Base-by-base conservation (phyloP, 495 filamentous ascomycete genomes). In the Pyrenula aspistea region DNA sequence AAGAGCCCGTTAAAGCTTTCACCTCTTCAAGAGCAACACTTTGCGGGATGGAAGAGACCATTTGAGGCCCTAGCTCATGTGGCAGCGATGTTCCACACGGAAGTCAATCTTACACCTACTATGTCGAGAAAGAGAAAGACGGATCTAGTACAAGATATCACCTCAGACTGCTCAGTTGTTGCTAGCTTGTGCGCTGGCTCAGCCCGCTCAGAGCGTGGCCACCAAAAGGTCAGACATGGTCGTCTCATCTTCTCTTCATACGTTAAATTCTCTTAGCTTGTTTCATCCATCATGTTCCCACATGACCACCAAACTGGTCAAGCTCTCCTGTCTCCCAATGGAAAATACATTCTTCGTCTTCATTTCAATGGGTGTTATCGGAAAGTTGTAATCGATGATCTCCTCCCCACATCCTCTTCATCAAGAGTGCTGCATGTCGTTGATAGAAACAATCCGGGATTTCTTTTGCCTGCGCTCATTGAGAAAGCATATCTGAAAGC, bases 401-500 rank as follows among this genome's bases (percentile, higher is more conserved):
- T 84, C n/a, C 79, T 97, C 15, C 94, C 93, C 3, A 75, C 80
- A 0, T 94, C 91, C 1, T 88, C 80, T 23, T 82, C 84, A 42
- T 62, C 75, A 24, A 81, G 88, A 36, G 79, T 83, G 2, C 75
- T 97, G 1, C 87, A 95, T 68, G 89, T 97, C n/a, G 78, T 92
- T 47, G 91, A 97, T 63, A 81, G 90, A 22, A 85, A 85, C 24
- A 86, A 95, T 59, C 83, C 86, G 11, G 68, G 66, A 19, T 75
- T 91, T 42, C 65, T 96, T 21, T 96, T 89, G 88, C 93, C 92
- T n/a, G 91, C 93, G 22, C 72, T 99, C 24, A 72, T 96, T 31
- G 93, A 99, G 68, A 99, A 99, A 65, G 93, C 93, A 2, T 99
- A 97, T 59, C 73, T 99, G n/a, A 99, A 97, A 71, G 79, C 97